Evolutionary conservation across 1,139 yeast species (phyloP), one percentile per base, ranked within the genome.

Genomic region (Yamadazyma pseudoaaseri): DNA sequence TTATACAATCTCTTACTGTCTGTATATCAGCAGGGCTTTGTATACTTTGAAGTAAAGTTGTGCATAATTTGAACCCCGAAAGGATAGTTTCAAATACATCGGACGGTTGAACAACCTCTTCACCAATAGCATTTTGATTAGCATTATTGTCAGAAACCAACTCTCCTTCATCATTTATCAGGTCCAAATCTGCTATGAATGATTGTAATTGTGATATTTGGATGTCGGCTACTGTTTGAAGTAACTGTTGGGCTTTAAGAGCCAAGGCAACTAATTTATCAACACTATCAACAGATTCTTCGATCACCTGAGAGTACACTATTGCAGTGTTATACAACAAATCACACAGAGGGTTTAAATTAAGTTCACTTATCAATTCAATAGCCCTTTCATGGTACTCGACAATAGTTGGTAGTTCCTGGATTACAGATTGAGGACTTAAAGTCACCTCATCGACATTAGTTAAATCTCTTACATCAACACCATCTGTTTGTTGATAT

Each of bases 281-380:
- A 29, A 54, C 47, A 12, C 38, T 31, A 7, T 33, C 32, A 2
- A 27, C 37, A 3, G 49, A 52, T 6, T 49, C 56, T 35, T 76
- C 81, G 25, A 75, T 50, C 10, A 62, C 60, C 39, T 75, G 80
- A 6, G 66, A 65, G 40, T 70, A 71, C 2, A 70, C 76, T 30
- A 73, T 49, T 0, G 70, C 76, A 14, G 66, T 54, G 42, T 76
- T 76, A 50, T 58, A 73, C 17, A 65, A 49, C 34, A 73, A 55
- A 48, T 73, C 79, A 45, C 58, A 47, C 8, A 69, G 65, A 3
- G 58, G 42, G 2, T 36, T 18, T 1, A n/a, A 15, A 3, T 42
- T 39, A 4, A 40, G 20, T 16, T 37, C 35, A 5, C 34, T 17
- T 8, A 41, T 43, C n/a, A 57, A 39, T 2, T 41, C 45, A 16